phyloP scores from a whole-genome alignment of 495 filamentous ascomycete genomes.

The Apodospora peruviana region DNA sequence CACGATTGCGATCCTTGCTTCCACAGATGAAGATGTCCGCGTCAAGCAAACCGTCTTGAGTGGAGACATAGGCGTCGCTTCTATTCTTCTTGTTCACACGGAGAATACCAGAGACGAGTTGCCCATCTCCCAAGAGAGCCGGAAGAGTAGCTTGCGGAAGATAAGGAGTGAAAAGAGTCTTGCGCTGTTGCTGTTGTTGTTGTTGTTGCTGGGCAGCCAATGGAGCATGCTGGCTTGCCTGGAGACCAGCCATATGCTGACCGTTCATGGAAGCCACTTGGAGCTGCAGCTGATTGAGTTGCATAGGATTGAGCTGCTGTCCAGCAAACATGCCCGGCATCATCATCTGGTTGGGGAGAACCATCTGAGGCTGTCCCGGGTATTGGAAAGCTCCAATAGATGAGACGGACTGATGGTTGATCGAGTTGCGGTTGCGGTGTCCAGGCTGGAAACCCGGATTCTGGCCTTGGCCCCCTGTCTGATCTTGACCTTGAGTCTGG shows the following conservation, averaged over 20 bases:
- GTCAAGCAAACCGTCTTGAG: constrained; percentile 77
- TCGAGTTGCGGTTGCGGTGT: constrained; percentile 77
- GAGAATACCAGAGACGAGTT: constrained; percentile 92
- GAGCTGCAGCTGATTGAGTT: constrained; percentile 86
- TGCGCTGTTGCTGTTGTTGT: constrained; percentile 90
- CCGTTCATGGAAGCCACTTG: constrained; percentile 81
- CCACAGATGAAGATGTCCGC: constrained; percentile 99
- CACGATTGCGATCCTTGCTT: constrained; percentile 95
- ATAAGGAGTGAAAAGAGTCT: constrained; percentile 97
- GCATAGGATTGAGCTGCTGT: constrained; percentile 83
- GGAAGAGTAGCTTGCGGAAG: constrained; percentile 92
- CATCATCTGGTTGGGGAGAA: constrained; percentile 76
- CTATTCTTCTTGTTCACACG: constrained; percentile 99
- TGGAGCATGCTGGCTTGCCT: constrained; percentile 73
- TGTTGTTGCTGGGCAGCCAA: constrained; percentile 60
- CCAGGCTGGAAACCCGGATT: constrained; percentile 87
- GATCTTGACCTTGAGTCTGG: constrained; percentile 53
- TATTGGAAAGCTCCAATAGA: constrained; percentile 88
- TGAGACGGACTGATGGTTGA: constrained; percentile 76
- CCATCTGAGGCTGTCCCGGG: constrained; percentile 80
- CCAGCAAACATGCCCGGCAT: constrained; percentile 73
- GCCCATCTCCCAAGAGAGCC: constrained; percentile 82
- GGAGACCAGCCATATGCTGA: constrained; percentile 61
- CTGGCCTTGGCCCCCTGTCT: constrained; percentile 51
- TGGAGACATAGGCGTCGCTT: constrained; percentile 95